These are phyloP conservation scores for Clitopilus hobsonii DNA, from an alignment of 768 basidiomycete species.

Conservation along the genomic window DNA sequence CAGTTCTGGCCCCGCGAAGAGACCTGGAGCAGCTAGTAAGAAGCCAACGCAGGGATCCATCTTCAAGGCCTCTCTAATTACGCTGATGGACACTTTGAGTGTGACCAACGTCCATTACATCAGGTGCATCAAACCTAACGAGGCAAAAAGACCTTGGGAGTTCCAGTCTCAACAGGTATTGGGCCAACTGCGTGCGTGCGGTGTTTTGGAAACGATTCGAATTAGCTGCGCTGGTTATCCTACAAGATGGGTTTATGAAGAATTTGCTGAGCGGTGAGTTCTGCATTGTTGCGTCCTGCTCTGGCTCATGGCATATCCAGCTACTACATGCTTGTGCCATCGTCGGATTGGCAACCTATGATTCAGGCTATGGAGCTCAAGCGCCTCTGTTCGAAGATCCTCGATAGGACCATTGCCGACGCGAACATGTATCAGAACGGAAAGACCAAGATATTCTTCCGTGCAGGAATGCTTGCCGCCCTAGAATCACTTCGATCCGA, in stretches of 20 bases:
- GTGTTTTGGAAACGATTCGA: slow-evolving; percentile 97
- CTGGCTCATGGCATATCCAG: slow-evolving; percentile 34
- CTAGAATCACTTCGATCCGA: slow-evolving; percentile 88
- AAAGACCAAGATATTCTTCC: slow-evolving; percentile 97
- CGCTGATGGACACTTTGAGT: slow-evolving; percentile 94
- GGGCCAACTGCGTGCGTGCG: slow-evolving; percentile 92
- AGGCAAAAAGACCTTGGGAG: slow-evolving; percentile 94
- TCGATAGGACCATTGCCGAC: slow-evolving; percentile 85
- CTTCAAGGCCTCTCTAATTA: slow-evolving; percentile 92
- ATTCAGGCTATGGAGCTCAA: slow-evolving; percentile 78
- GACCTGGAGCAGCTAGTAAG: slow-evolving; percentile 61
- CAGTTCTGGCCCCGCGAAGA: slow-evolving; percentile 38
- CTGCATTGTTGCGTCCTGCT: background rate
- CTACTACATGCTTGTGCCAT: slow-evolving; percentile 95
- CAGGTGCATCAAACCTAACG: slow-evolving; percentile 98
- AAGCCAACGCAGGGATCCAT: slow-evolving; percentile 98
- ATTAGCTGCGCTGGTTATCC: slow-evolving; percentile 99
- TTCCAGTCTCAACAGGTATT: slow-evolving; percentile 94
- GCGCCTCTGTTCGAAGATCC: slow-evolving; percentile 76
- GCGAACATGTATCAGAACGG: slow-evolving; percentile 97
- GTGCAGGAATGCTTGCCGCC: slow-evolving; percentile 97
- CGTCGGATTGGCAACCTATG: slow-evolving; percentile 81
- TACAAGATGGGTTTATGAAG: slow-evolving; percentile 96
- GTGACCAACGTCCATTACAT: slow-evolving; percentile 99
- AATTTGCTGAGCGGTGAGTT: slow-evolving; percentile 92